Evolutionary conservation across 2,329 filamentous ascomycete genomes (phyloP).

Genomic region (Venturia aucupariae): DNA sequence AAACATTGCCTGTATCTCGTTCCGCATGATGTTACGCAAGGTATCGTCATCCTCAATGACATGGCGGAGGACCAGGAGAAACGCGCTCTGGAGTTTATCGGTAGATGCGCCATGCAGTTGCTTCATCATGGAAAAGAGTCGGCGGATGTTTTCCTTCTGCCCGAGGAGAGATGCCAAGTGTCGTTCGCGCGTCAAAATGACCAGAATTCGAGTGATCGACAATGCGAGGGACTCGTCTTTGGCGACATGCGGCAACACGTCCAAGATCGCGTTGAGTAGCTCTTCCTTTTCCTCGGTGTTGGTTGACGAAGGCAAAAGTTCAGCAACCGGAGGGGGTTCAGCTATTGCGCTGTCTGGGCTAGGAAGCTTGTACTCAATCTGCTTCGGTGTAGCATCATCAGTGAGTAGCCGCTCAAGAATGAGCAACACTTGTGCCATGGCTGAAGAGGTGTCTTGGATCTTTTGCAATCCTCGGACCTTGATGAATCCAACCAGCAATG

Average conservation of each 20-base stretch:
- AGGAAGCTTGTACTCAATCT: constrained; percentile 61
- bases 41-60: constrained; percentile 90
- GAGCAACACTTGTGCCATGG: constrained; percentile 83
- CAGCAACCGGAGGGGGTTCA: constrained; percentile 46
- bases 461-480: constrained; percentile 58
- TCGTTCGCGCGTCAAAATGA: constrained; percentile 76
- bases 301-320: constrained; percentile 46
- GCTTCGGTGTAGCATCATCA: constrained; percentile 72
- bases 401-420: constrained; percentile 86
- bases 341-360: constrained; percentile 34
- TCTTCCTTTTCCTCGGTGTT: constrained; percentile 55
- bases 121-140: constrained; percentile 90
- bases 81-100: constrained; percentile 61
- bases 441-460: constrained; percentile 73
- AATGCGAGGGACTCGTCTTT: constrained; percentile 81
- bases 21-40: constrained; percentile 82
- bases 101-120: constrained; percentile 76
- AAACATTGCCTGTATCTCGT: constrained; percentile 75
- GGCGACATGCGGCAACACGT: constrained; percentile 74
- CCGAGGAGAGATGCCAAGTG: constrained; percentile 66
- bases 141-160: constrained; percentile 80
- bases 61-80: constrained; percentile 83
- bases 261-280: constrained; percentile 69
- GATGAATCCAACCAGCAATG: constrained; percentile 69
- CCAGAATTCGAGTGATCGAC: constrained; percentile 71